Evolutionary conservation across 306 rosid genomes (phyloP).

Genomic region (Fagus sylvatica): DNA sequence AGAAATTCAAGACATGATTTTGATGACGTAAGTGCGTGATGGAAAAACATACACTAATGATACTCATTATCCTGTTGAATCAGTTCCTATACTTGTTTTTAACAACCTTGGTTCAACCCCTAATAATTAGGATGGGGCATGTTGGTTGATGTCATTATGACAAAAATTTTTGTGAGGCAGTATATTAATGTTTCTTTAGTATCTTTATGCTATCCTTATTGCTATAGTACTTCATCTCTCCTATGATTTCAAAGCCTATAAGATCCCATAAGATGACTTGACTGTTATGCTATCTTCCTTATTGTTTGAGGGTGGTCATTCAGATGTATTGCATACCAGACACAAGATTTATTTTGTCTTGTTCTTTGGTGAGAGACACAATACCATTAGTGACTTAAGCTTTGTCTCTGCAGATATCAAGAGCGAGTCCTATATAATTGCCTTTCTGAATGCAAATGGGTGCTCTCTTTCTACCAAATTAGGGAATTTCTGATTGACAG

Average conservation of each 20-base stretch:
- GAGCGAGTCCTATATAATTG: conserved; percentile 69
- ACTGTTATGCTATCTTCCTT: neutral
- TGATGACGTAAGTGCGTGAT: neutral
- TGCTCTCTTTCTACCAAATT: conserved; percentile 29
- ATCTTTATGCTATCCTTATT: neutral
- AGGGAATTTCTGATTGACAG: conserved; percentile 23
- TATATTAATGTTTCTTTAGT: neutral
- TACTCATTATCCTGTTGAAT: neutral
- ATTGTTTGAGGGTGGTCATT: neutral
- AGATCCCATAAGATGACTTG: neutral
- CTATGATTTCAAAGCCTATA: neutral
- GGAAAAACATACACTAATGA: neutral
- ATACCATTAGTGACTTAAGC: conserved; percentile 16
- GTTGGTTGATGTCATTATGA: neutral
- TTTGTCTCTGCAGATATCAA: conserved; percentile 57
- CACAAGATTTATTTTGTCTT: neutral
- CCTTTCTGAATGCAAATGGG: conserved; percentile 28
- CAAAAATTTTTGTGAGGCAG: neutral
- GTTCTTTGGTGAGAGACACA: neutral
- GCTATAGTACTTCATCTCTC: neutral
- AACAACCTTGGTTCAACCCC: neutral
- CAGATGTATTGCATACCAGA: neutral
- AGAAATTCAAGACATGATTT: neutral
- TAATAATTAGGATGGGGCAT: neutral
- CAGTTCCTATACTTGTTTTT: neutral